Base-by-base conservation (phyloP, 78 protist species). In the Pigoraptor vietnamica region DNA sequence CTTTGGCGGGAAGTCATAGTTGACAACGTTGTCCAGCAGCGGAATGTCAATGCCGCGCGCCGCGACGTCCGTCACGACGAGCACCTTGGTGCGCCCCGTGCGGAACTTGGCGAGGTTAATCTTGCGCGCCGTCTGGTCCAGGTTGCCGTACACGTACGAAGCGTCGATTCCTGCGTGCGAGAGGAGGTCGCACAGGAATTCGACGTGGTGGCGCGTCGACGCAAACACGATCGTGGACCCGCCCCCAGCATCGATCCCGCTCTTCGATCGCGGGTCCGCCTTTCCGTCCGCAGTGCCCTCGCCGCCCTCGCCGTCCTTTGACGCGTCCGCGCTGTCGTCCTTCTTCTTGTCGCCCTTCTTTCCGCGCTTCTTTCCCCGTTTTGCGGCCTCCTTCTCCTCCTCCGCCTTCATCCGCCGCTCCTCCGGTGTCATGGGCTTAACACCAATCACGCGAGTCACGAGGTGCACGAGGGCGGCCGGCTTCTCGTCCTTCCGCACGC, bases 31-130 rank as follows among this genome's bases (percentile, higher is more conserved):
- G 93, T 99, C 99, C 32, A 99, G 95, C 36, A 97, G 82, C 23
- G 99, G 99, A 87, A 99, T 96, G 93, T 99, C 99, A 29, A 98
- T 93, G 87, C 99, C 99, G 36, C 99, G 98, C 0, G 99, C 99
- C 0, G 99, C 99, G 1, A 99, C 96, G 93, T 99, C 99, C 23
- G 99, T 99, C 79, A 98, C 99, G 9, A 99, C 36, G 40, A 99
- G 90, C 0, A 98, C 56, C 37, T 24, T 2, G 23, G 32, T 55
- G 89, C 92, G 40, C 0, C 90, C 40, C 9, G 81, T 37, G 36
- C 98, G 90, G 87, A 98, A 98, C 67, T 88, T 90, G 84, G 94
- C 99, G 37, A 99, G 33, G 84, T 93, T 93, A 40, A 94, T 95
- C 81, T 95, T 97, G 82, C 99, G 95, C 32, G 98, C 99, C 23